Base-by-base conservation (phyloP, 129 eudicot species). In the Flaveria bidentis region DNA sequence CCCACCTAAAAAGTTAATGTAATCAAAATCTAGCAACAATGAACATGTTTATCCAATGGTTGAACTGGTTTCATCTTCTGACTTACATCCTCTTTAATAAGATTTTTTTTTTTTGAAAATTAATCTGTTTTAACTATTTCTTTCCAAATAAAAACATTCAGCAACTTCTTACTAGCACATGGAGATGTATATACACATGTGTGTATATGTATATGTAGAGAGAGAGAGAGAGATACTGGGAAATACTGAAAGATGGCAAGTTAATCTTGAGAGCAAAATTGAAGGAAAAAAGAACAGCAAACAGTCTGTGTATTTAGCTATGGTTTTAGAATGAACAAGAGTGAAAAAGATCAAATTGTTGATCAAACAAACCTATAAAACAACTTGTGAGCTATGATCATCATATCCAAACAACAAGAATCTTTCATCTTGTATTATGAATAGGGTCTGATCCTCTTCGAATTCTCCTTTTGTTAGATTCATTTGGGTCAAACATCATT, bases 381-480 rank as follows among this genome's bases (percentile, higher is more conserved):
- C 76, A 76, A 55, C 69, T 61, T 73, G 64, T 61, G 50, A 57
- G 46, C 68, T 72, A 80, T 67, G 53, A 52, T 23, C 41, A 25
- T 75, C 68, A 16, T 22, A 36, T 68, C 46, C 8, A 13, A 58
- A n/a, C 4, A n/a, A 56, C 23, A 26, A 52, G 44, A 63, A 68
- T n/a, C 56, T 16, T 68, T 87, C 87, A 90, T 69, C 91, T 55
- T 79, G 79, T 85, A 83, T 93, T 90, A 72, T 93, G 98, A 75
- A 93, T 93, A 2, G 98, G 98, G 67, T 93, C 96, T 11, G 97
- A 84, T 42, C 98, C 93, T 73, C 90, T 75, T 78, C 87, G 78
- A 72, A 88, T 91, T 61, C 96, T 74, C 78, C 98, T 84, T 70
- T 93, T 88, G 79, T 83, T 78, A 1, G 90, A 88, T 78, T 83